Percentiles rank a stretch among this genome's conserved stretches.
Conservation (phyloP, 345 rosid genomes). For the Tarenaya hassleriana region DNA sequence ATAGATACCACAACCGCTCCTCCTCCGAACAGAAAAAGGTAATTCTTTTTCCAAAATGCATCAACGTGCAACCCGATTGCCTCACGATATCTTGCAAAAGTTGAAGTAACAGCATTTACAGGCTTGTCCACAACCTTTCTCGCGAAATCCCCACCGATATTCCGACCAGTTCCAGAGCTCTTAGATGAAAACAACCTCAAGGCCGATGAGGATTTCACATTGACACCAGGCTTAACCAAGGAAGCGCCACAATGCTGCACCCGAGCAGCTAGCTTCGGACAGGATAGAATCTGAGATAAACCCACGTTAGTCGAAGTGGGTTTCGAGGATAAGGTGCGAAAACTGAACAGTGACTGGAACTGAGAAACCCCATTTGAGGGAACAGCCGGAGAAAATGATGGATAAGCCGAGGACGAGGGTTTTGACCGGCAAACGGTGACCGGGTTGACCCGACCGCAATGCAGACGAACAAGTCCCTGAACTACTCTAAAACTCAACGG, state of each 20-base stretch:
- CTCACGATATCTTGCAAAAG: constrained; percentile 48
- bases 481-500: constrained; percentile 33
- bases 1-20: constrained; percentile 57
- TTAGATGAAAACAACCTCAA: constrained; percentile 43
- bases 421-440: constrained; percentile 21
- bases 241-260: constrained; percentile 7
- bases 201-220: constrained; percentile 26
- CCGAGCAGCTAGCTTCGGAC: constrained; percentile 14
- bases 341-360: constrained; percentile 20
- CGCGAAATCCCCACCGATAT: constrained; percentile 33
- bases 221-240: constrained; percentile 22
- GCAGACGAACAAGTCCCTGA: constrained; percentile 35
- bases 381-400: constrained; percentile 18
- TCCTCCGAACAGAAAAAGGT: constrained; percentile 53
- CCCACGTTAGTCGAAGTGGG: constrained; percentile 30
- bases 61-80: constrained; percentile 77
- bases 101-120: constrained; percentile 38
- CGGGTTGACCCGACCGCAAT: constrained; percentile 23
- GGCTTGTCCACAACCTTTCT: constrained; percentile 55
- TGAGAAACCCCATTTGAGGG: constrained; percentile 23
- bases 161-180: constrained; percentile 30
- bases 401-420: constrained; percentile 18
- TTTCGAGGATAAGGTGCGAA: constrained; percentile 28
- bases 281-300: constrained; percentile 31
- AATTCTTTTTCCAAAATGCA: constrained; percentile 71